These are phyloP conservation scores for Heimioporus sp. DNA, from an alignment of 768 basidiomycete genomes.

Conservation along the genomic window DNA sequence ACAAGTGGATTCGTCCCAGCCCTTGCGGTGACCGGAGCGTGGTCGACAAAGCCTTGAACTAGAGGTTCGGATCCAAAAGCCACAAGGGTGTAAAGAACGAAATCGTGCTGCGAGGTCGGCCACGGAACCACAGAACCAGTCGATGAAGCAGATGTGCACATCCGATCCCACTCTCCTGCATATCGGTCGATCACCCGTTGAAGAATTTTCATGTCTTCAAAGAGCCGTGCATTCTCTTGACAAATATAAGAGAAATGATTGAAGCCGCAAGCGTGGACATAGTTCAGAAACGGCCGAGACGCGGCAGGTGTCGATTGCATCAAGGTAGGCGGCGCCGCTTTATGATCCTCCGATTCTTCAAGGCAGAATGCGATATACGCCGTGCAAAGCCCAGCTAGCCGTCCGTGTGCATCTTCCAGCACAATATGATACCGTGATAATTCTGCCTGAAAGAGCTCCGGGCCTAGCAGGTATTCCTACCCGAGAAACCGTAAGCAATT, in stretches of 20 bases:
- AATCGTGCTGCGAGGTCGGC: conserved; percentile 3
- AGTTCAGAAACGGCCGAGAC: conserved; percentile 3
- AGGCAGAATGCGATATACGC: conserved; percentile 8
- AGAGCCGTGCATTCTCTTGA: neutral
- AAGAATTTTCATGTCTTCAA: conserved; percentile 1
- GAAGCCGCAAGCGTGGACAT: conserved; percentile 6
- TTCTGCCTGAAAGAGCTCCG: neutral
- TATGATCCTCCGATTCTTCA: neutral
- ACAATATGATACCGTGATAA: conserved; percentile 5
- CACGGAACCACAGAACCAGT: neutral
- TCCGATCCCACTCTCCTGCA: neutral
- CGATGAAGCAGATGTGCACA: neutral
- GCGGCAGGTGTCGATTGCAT: neutral
- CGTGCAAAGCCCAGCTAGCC: conserved; percentile 8
- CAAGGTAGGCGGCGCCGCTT: neutral
- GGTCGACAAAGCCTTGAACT: neutral
- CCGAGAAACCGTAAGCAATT: neutral
- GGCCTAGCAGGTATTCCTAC: conserved; percentile 14
- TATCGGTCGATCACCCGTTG: neutral
- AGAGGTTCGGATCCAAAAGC: conserved; percentile 1
- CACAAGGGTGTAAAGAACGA: conserved; percentile 4
- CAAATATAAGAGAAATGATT: neutral
- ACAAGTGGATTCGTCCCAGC: conserved; percentile 4
- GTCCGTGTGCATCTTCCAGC: conserved; percentile 6
- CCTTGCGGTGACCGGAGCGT: neutral